Percentiles rank a stretch among this genome's conserved stretches.
phyloP scores from a whole-genome alignment of 2,329 filamentous ascomycete species.

The Tolypocladium ovalisporum region DNA sequence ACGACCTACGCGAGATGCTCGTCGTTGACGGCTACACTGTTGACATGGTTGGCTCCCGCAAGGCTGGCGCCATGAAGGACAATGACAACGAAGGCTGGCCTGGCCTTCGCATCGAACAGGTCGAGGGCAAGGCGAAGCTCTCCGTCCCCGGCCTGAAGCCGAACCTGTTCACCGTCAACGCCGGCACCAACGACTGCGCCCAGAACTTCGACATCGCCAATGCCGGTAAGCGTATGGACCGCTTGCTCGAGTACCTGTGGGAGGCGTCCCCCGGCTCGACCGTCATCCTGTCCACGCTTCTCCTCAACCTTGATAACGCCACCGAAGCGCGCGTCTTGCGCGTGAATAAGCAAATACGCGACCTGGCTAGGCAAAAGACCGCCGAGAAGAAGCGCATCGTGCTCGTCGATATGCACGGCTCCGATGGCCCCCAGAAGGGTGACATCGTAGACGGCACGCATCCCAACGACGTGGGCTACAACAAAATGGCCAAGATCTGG shows the following conservation, averaged over 20 bases:
- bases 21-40: constrained; percentile 19
- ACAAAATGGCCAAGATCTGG: constrained; percentile 30
- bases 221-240: constrained; percentile 20
- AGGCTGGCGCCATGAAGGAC: constrained; percentile 26
- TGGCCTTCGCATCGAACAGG: constrained; percentile 27
- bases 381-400: constrained; percentile 20
- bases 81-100: constrained; percentile 34
- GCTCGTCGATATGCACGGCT: constrained; percentile 27
- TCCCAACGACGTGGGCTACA: constrained; percentile 25
- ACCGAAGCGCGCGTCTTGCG: constrained; percentile 14
- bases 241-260: constrained; percentile 25
- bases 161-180: constrained; percentile 30
- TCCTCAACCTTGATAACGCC: constrained; percentile 18
- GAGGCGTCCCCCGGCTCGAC: constrained; percentile 17
- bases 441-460: constrained; percentile 29
- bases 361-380: constrained; percentile 15
- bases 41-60: constrained; percentile 16
- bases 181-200: constrained; percentile 31
- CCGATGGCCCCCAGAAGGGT: constrained; percentile 14
- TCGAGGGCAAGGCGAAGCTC: constrained; percentile 19
- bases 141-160: constrained; percentile 21
- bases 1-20: constrained; percentile 19
- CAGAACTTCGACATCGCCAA: constrained; percentile 18
- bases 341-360: constrained; percentile 22
- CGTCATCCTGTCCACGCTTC: constrained; percentile 27